Evolutionary conservation across 2,329 filamentous ascomycete genomes (phyloP).

Genomic region (Cercospora nicotianae): DNA sequence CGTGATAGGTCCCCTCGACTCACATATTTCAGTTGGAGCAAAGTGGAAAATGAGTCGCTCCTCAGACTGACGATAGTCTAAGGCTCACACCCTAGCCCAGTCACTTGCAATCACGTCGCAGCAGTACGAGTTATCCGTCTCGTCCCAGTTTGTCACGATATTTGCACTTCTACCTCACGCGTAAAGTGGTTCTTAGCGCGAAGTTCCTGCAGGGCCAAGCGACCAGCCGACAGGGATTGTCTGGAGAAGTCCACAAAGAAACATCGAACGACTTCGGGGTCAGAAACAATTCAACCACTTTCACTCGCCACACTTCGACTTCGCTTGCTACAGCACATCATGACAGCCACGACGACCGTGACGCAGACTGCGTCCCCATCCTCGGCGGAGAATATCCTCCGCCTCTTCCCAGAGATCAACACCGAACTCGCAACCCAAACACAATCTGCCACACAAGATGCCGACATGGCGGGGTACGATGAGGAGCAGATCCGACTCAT

Average conservation of each 20-base stretch:
- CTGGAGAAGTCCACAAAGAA: constrained; percentile 11
- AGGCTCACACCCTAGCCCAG: neutral
- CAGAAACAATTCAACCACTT: constrained; percentile 7
- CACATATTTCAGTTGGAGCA: neutral
- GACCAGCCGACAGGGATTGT: constrained; percentile 2
- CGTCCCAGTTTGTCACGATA: neutral
- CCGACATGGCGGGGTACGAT: constrained; percentile 85
- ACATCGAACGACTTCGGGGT: constrained; percentile 18
- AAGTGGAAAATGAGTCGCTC: neutral
- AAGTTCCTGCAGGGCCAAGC: constrained; percentile 8
- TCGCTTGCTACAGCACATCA: constrained; percentile 14
- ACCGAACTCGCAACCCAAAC: constrained; percentile 57
- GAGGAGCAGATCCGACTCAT: constrained; percentile 97
- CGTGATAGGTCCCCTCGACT: neutral
- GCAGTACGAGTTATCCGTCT: neutral
- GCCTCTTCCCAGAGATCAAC: constrained; percentile 81
- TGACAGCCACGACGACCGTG: constrained; percentile 36
- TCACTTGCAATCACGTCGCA: neutral
- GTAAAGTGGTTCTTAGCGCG: constrained; percentile 7
- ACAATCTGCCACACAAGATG: constrained; percentile 55
- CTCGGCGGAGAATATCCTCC: constrained; percentile 81
- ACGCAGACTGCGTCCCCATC: constrained; percentile 37
- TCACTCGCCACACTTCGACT: neutral
- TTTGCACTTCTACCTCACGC: constrained; percentile 4
- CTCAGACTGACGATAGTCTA: neutral